Evolutionary conservation across 345 rosid genomes (phyloP), one percentile per base, ranked within the genome.

Genomic region (Eucalyptus grandis): DNA sequence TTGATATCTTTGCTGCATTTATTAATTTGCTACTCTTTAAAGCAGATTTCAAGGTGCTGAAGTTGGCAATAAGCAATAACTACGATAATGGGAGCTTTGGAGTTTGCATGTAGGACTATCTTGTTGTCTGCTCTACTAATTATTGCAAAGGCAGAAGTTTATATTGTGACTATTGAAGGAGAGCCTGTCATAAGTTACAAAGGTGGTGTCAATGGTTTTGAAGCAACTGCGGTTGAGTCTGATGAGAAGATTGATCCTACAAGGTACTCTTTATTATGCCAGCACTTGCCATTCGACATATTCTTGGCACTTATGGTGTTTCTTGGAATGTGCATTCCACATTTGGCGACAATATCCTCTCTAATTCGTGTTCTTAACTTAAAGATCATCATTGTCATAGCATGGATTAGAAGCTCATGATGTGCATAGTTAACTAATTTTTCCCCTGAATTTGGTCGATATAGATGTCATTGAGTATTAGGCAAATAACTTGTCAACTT

Each of bases 161-260:
- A 96, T 92, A 94, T 98, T 30, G 98, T 95, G 87, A 96, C 95
- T 11, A 89, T 98, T 90, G 99, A 96, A 87, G 99, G 97, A 90
- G 99, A 98, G 91, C 99, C 99, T 85, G 93, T 96, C 80, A 91
- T 96, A 88, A 96, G 98, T 93, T 98, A 98, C 50, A 91, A 56
- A 90, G 99, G 99, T 88, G 99, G 98, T 50, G 93, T 94, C 54
- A 95, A 96, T 88, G 99, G 99, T 87, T 96, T 96, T 90, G 97
- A 94, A 94, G 98, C 99, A 86, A 97, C 99, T 43, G 98, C 98
- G 16, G 94, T 96, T 19, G 97, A 97, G 88, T 94, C 99, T 37
- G 98, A 95, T 91, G 99, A 96, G 93, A 95, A 92, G 94, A 95
- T 97, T 89, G 99, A 97, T 88, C 87, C 96, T 65, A 89, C 93